Evolutionary conservation across 495 filamentous ascomycete genomes (phyloP).

Genomic region (Tuber umbilicatum): DNA sequence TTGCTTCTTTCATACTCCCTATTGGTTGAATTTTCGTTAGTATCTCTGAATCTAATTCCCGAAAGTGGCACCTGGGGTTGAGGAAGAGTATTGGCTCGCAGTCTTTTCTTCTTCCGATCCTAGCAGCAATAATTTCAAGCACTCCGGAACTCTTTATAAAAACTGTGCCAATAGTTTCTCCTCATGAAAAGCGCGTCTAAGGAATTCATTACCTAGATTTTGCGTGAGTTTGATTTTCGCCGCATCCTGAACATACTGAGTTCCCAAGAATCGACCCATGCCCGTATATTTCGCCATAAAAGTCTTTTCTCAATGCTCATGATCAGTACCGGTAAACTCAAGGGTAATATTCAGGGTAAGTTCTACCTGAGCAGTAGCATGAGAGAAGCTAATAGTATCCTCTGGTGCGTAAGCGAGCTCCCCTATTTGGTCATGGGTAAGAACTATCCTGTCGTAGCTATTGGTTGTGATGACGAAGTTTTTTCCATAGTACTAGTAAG

Average conservation of each 20-base stretch:
- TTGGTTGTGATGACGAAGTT: not conserved
- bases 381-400: not conserved
- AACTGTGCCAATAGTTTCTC: not conserved
- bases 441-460: not conserved
- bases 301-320: not conserved
- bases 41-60: not conserved
- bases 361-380: not conserved
- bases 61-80: too few species aligned
- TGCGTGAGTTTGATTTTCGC: not conserved
- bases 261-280: not conserved
- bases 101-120: not conserved
- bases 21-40: not conserved
- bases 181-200: not conserved
- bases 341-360: not conserved
- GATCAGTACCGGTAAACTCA: not conserved
- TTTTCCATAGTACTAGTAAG: not conserved
- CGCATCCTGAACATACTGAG: not conserved
- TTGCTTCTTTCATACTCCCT: constrained; percentile 18
- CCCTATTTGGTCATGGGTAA: not conserved
- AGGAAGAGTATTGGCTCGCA: not conserved
- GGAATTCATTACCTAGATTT: not conserved
- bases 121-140: not conserved
- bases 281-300: constrained; percentile 2
- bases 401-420: not conserved
- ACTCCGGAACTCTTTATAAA: not conserved